Percentiles rank a stretch among this genome's conserved stretches.
phyloP scores from a whole-genome alignment of 1,284 basidiomycete species.

The Athelia psychrophila region DNA sequence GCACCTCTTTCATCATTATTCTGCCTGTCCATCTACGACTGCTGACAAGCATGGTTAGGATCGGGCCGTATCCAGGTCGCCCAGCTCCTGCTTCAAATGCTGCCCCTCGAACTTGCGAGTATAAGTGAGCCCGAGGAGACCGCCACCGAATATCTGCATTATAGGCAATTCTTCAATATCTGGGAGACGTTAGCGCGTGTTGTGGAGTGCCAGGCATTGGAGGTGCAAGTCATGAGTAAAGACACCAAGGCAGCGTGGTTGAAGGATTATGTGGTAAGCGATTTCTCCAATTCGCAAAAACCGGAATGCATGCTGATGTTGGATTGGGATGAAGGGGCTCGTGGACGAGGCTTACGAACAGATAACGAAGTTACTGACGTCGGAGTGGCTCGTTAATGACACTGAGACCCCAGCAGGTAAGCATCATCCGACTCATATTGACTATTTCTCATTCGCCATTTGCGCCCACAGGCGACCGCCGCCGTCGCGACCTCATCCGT shows the following conservation, averaged over 20 bases:
- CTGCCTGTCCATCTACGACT: constrained; percentile 3
- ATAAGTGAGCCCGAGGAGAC: constrained; percentile 60
- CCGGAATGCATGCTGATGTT: not conserved
- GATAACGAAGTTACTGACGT: constrained; percentile 65
- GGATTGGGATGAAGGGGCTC: constrained; percentile 37
- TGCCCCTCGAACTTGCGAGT: constrained; percentile 63
- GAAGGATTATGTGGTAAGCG: constrained; percentile 55
- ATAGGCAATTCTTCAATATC: constrained; percentile 69
- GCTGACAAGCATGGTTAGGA: constrained; percentile 36
- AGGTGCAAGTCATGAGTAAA: constrained; percentile 50
- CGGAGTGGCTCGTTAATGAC: constrained; percentile 70
- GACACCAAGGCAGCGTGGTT: constrained; percentile 63
- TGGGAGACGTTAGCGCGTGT: constrained; percentile 62
- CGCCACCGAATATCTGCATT: constrained; percentile 70
- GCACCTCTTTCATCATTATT: no score
- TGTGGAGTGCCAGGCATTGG: constrained; percentile 52
- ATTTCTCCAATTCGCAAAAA: no score
- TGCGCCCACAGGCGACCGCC: constrained; percentile 44
- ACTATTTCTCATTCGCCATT: constrained; percentile 4
- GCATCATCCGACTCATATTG: constrained; percentile 12
- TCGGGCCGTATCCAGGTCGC: constrained; percentile 75
- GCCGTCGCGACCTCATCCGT: constrained; percentile 68
- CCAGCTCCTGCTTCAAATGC: constrained; percentile 56
- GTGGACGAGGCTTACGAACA: constrained; percentile 59
- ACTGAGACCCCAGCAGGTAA: constrained; percentile 39